Evolutionary conservation across 2,329 filamentous ascomycete genomes (phyloP).

Genomic region (Trichoderma harzianum): DNA sequence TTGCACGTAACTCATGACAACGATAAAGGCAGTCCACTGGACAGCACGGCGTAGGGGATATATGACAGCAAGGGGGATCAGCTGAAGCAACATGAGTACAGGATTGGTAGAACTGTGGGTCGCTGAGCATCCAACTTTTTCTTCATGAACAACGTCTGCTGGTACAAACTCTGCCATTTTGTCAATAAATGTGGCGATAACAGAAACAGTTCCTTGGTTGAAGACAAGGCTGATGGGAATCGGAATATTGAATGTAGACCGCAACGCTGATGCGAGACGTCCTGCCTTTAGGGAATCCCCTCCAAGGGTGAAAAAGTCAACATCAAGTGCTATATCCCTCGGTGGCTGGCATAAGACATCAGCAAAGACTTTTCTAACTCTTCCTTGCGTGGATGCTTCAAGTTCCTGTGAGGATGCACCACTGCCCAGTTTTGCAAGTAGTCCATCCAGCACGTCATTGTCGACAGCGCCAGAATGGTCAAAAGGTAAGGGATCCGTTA

Average conservation of each 20-base stretch:
- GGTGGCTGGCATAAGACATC: constrained; percentile 40
- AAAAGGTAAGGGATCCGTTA: constrained; percentile 35
- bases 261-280: constrained; percentile 47
- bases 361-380: constrained; percentile 44
- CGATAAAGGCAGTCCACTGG: constrained; percentile 52
- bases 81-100: constrained; percentile 47
- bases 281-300: constrained; percentile 55
- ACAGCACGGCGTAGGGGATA: constrained; percentile 50
- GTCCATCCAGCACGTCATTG: constrained; percentile 33
- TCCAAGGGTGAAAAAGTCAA: constrained; percentile 52
- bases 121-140: constrained; percentile 35
- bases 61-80: constrained; percentile 47
- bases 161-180: constrained; percentile 23
- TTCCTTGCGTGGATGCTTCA: constrained; percentile 32
- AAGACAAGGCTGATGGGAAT: constrained; percentile 52
- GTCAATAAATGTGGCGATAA: constrained; percentile 39
- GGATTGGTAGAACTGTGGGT: constrained; percentile 49
- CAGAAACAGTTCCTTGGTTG: constrained; percentile 43
- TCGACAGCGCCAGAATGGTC: constrained; percentile 33
- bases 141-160: constrained; percentile 9
- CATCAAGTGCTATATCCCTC: constrained; percentile 37
- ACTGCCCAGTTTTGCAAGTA: constrained; percentile 28
- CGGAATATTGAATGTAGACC: constrained; percentile 46
- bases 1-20: constrained; percentile 41
- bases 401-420: constrained; percentile 25